These are phyloP conservation scores for Proliferodiscus dingleyae DNA, from an alignment of 2,329 filamentous ascomycete genomes.

Conservation along the genomic window DNA sequence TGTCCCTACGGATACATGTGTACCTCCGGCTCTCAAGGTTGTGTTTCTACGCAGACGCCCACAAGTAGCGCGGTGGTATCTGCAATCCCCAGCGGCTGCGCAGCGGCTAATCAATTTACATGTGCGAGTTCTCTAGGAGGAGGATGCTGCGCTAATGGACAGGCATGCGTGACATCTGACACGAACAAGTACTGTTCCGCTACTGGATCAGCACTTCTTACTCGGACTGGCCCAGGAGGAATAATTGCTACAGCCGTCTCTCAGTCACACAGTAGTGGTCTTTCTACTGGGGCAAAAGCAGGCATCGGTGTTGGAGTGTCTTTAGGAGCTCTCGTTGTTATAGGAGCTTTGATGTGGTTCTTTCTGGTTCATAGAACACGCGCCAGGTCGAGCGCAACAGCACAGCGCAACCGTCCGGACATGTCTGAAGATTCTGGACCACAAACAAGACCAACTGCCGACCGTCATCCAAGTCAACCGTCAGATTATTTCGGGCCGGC, in stretches of 20 bases:
- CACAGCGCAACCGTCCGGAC: constrained; percentile 7
- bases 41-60: constrained; percentile 28
- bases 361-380: constrained; percentile 39
- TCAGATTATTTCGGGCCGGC: constrained; percentile 32
- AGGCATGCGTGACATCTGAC: constrained; percentile 38
- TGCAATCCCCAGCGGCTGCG: constrained; percentile 40
- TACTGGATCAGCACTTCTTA: constrained; percentile 25
- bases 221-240: constrained; percentile 31
- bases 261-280: constrained; percentile 13
- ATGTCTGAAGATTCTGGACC: constrained; percentile 18
- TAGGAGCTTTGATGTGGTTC: constrained; percentile 43
- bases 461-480: constrained; percentile 1
- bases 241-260: constrained; percentile 29
- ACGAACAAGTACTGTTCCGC: constrained; percentile 37
- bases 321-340: constrained; percentile 38
- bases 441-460: constrained; percentile 5
- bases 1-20: constrained; percentile 44
- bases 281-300: constrained; percentile 48
- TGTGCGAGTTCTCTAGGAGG: constrained; percentile 39
- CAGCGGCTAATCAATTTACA: constrained; percentile 39
- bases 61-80: constrained; percentile 29
- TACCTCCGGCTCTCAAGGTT: constrained; percentile 30
- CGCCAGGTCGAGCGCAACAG: constrained; percentile 19
- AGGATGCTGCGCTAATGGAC: constrained; percentile 46
- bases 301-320: constrained; percentile 53